These are phyloP conservation scores for Cardamine resedifolia DNA, from an alignment of 345 rosid species.

Conservation along the genomic window DNA sequence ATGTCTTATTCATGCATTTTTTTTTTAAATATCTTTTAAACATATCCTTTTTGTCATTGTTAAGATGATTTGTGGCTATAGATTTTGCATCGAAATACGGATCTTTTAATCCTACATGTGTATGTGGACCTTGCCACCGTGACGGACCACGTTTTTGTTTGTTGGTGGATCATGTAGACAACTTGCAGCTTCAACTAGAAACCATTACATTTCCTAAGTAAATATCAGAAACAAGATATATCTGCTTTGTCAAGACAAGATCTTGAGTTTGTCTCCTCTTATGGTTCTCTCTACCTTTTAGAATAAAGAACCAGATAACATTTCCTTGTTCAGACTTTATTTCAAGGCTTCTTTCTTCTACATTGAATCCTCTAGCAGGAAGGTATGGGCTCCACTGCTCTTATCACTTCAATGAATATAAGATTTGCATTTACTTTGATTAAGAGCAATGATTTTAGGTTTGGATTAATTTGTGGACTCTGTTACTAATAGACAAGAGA, in stretches of 20 bases:
- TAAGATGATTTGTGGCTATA: background rate
- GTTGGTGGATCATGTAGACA: slow-evolving; percentile 16
- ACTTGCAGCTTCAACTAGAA: slow-evolving; percentile 17
- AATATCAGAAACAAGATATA: background rate
- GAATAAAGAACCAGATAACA: no score
- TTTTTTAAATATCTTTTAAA: background rate
- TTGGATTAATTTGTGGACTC: slow-evolving; percentile 5
- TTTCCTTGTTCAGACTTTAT: no score
- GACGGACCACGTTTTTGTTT: background rate
- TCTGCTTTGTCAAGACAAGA: background rate
- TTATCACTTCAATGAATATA: no score
- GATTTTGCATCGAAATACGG: background rate
- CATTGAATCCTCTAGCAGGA: no score
- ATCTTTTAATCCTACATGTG: slow-evolving; percentile 1
- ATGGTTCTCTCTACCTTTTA: background rate
- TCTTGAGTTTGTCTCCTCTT: slow-evolving; percentile 20
- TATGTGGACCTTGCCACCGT: slow-evolving; percentile 27
- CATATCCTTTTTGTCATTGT: background rate
- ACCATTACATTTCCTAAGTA: background rate
- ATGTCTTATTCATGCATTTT: background rate
- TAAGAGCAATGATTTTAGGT: background rate
- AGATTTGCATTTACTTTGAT: no score
- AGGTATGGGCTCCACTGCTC: no score
- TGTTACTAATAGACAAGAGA: slow-evolving; percentile 5
- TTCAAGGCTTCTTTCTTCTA: no score